These are phyloP conservation scores for Ophiocordyceps camponoti-floridani DNA, from an alignment of 2,329 filamentous ascomycete genomes.

Conservation along the genomic window DNA sequence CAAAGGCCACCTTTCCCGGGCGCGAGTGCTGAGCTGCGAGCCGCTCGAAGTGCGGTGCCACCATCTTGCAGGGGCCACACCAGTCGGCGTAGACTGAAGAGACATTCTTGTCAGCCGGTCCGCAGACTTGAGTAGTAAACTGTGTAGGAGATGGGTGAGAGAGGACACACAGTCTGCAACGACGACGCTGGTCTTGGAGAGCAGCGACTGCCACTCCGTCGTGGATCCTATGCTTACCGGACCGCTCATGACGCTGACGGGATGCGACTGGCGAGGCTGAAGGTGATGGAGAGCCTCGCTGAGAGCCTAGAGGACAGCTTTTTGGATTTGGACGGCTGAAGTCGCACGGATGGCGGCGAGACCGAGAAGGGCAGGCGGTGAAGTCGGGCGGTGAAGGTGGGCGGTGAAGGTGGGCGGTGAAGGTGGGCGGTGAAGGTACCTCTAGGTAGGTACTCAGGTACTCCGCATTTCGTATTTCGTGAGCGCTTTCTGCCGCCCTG, in stretches of 20 bases:
- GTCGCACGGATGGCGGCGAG: no score
- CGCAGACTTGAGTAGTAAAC: background rate
- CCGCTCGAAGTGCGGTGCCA: constrained; percentile 75
- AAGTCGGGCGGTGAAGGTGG: no score
- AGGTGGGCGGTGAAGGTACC: no score
- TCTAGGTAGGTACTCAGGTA: no score
- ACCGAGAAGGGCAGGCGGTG: no score
- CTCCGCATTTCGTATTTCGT: no score
- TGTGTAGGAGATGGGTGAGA: background rate
- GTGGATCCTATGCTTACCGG: constrained; percentile 43
- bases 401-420: no score
- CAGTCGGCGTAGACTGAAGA: constrained; percentile 68
- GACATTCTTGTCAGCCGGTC: constrained; percentile 14
- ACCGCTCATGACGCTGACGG: constrained; percentile 20
- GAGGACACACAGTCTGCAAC: constrained; percentile 68
- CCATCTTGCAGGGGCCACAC: constrained; percentile 87
- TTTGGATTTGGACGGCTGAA: no score
- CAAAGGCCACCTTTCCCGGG: constrained; percentile 70
- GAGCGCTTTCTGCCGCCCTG: no score
- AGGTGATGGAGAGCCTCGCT: background rate
- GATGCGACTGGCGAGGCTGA: no score
- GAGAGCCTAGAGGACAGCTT: constrained; percentile 1
- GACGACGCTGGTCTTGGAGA: constrained; percentile 60
- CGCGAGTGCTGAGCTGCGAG: constrained; percentile 65
- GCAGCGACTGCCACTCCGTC: constrained; percentile 52